Conservation (phyloP, 1,284 basidiomycete genomes). For the Cystobasidium pallidum region DNA sequence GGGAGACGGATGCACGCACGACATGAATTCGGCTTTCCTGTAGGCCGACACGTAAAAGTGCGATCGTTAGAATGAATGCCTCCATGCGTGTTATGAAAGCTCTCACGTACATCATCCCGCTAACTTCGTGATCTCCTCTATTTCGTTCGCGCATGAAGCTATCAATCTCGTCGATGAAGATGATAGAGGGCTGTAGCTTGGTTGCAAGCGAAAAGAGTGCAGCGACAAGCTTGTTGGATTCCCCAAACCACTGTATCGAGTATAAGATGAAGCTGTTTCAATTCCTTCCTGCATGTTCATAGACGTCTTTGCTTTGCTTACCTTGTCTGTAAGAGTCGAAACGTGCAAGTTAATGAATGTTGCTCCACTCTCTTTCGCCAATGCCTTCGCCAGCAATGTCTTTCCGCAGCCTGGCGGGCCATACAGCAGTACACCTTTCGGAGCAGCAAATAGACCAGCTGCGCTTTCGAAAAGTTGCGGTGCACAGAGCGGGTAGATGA, state of each 20-base stretch:
- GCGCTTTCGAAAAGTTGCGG: slow-evolving; percentile 77
- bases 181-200: slow-evolving; percentile 74
- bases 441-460: slow-evolving; percentile 65
- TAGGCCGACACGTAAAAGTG: background rate
- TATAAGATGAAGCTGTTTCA: too few relatives aligned
- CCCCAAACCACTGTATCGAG: slow-evolving; percentile 88
- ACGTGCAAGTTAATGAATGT: slow-evolving; percentile 71
- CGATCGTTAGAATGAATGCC: too few relatives aligned
- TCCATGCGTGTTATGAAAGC: too few relatives aligned
- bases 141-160: slow-evolving; percentile 85
- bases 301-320: too few relatives aligned
- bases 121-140: slow-evolving; percentile 92
- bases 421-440: slow-evolving; percentile 61
- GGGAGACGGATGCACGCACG: slow-evolving; percentile 63
- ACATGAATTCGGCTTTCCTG: slow-evolving; percentile 96
- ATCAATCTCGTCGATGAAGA: slow-evolving; percentile 82
- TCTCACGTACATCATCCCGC: slow-evolving; percentile 77
- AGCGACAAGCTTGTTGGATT: slow-evolving; percentile 93
- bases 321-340: slow-evolving; percentile 61
- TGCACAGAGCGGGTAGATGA: slow-evolving; percentile 93
- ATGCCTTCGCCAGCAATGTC: slow-evolving; percentile 63
- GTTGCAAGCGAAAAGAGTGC: slow-evolving; percentile 76
- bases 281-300: too few relatives aligned
- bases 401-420: slow-evolving; percentile 59
- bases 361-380: slow-evolving; percentile 82